Evolutionary conservation across 148 eudicot genomes (phyloP), one percentile per base, ranked within the genome.

Genomic region (Fagopyrum esculentum): DNA sequence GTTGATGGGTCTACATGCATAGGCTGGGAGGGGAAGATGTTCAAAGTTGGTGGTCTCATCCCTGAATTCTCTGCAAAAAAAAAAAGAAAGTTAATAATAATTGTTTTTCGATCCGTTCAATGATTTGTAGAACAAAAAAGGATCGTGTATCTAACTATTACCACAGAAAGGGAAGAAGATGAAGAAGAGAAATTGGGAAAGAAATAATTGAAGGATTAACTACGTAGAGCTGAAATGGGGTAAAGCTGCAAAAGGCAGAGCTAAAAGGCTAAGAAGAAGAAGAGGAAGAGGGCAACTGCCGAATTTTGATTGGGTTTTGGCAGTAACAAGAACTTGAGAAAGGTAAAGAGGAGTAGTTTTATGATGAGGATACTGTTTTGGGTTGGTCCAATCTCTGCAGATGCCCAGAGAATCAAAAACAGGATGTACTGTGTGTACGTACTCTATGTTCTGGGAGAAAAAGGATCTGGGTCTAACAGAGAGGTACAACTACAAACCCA

Each of bases 21-120:
- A 75, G 98, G 98, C 70, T 95, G 93, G 75, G 98, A 95, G 30
- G 98, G 98, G 79, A 92, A 95, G 77, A 95, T 95, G 85, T 95
- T 92, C 72, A 95, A 80, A 74, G 97, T 95, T 66, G 89, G 92
- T 60, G 97, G 97, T 77, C 92, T 92, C 91, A 90, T 89, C 70
- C 92, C 97, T 69, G 80, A 75, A 80, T 84, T 86, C 73, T 85
- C 93, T 87, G 87, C 85, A 80, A 30, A 73, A 7, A 46, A 71
- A 51, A 61, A 45, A 5, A 19, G 5, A 7, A 22, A 10, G 43
- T 7, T 9, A 40, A 40, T 17, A 66, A 35, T 35, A 66, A 35
- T 66, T 66, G 40, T 8, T 40, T 13, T 43, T 35, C 40, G 40
- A 35, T 35, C 71, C 17, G 19, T 66, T 66, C 71, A 66, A 66